Evolutionary conservation across 2,329 filamentous ascomycete genomes (phyloP).

Genomic region (Colletotrichum chlorophyti): DNA sequence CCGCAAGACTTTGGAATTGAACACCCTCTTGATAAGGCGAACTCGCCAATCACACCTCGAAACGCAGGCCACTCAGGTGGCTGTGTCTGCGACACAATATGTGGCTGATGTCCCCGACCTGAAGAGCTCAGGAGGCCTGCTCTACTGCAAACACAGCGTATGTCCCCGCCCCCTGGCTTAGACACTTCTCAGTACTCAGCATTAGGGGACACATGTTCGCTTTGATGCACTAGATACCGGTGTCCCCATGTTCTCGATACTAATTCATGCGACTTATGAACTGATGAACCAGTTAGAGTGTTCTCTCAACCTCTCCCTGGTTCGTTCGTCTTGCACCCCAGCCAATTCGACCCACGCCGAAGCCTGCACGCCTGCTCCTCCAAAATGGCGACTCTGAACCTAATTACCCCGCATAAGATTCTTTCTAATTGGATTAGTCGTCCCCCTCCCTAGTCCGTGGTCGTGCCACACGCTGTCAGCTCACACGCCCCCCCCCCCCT

Average conservation of each 20-base stretch:
- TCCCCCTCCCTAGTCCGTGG: constrained; percentile 3
- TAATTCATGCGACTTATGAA: constrained; percentile 11
- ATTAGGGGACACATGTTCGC: neutral
- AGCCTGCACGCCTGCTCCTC: too few species aligned
- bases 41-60: constrained; percentile 13
- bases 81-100: constrained; percentile 16
- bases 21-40: constrained; percentile 9
- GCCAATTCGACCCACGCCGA: constrained; percentile 14
- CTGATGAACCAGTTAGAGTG: constrained; percentile 9
- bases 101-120: constrained; percentile 5
- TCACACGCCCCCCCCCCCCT: neutral
- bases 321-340: constrained; percentile 8
- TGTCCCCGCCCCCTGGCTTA: too few species aligned
- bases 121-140: constrained; percentile 5
- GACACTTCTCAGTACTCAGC: neutral
- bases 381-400: neutral
- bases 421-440: constrained; percentile 5
- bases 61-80: constrained; percentile 5
- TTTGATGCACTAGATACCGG: constrained; percentile 4
- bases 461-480: neutral
- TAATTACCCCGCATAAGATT: constrained; percentile 20
- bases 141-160: neutral
- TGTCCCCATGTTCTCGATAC: constrained; percentile 8
- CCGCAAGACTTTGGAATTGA: neutral
- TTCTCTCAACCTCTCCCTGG: neutral